Base-by-base conservation (phyloP, 768 basidiomycete species). In the Lenzites betulinus region DNA sequence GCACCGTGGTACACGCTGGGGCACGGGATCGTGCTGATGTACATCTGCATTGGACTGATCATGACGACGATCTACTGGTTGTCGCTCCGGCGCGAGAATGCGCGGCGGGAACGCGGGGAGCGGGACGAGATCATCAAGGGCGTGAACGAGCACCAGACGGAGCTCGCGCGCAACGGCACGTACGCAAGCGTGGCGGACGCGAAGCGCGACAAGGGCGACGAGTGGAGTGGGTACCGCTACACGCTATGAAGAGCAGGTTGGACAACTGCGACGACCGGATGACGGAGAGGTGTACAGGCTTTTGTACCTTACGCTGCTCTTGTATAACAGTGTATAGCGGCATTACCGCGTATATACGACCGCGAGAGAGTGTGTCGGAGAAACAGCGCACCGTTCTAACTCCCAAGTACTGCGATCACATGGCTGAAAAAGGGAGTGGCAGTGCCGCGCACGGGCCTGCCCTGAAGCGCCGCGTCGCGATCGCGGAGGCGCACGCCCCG, bases 181-280 rank as follows among this genome's bases (percentile, higher is more conserved):
- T 89, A 78, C 66, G 78, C 72, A 11, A 86, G 79, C 25, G 75
- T 88, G 9, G 85, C 77, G 20, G 87, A 89, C 1, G 88, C 87
- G 43, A 88, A 85, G 74, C 71, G 77, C 56, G 86, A 84, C 65
- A 89, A 88, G 74, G 89, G 88, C 1, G 88, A 91, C 71, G 72
- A 74, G 47, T 90, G 88, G 89, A 89, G 87, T 66, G 89, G 89
- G 23, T 92, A 90, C 70, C 77, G 85, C 66, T 92, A 91, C 71
- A 83, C 76, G 16, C 69, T 85, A 44, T 89, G 59, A 54, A 13
- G 33, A 26, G 20, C 7, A 18, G 33, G 35, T 38, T 5, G 30
- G 30, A n/a, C n/a, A n/a, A n/a, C n/a, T n/a, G n/a, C n/a, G n/a
- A 50, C 30, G 48, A 50, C 7, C 26, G 23, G 13, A 52, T 22